These are phyloP conservation scores for Aureobasidium sp. DNA, from an alignment of 2,329 filamentous ascomycete genomes.

Conservation along the genomic window DNA sequence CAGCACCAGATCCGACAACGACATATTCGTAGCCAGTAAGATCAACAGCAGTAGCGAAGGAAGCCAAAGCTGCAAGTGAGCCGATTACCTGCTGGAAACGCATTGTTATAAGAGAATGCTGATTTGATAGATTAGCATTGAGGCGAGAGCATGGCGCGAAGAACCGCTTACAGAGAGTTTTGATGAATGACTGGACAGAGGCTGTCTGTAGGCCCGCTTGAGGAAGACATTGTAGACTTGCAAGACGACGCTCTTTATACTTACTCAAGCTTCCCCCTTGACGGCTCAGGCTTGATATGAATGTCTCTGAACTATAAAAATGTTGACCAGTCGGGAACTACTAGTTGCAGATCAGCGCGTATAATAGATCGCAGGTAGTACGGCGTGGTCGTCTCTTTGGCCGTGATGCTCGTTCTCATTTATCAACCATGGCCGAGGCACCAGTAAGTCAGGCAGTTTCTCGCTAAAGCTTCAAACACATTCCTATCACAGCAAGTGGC, in stretches of 20 bases:
- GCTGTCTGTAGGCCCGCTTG: slow-evolving; percentile 15
- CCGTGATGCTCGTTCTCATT: not conserved
- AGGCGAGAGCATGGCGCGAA: slow-evolving; percentile 8
- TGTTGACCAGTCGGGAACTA: not conserved
- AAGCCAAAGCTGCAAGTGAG: slow-evolving; percentile 16
- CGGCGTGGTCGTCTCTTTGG: slow-evolving; percentile 6
- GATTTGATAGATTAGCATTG: slow-evolving; percentile 6
- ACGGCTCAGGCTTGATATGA: slow-evolving; percentile 10
- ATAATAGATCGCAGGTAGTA: slow-evolving; percentile 1
- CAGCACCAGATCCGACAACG: slow-evolving; percentile 54
- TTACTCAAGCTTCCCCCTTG: slow-evolving; percentile 14
- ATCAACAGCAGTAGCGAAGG: slow-evolving; percentile 15
- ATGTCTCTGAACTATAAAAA: slow-evolving; percentile 5
- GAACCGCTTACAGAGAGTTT: slow-evolving; percentile 7
- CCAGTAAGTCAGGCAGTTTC: not conserved
- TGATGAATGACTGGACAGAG: slow-evolving; percentile 16
- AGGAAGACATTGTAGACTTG: slow-evolving; percentile 12
- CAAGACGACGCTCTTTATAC: slow-evolving; percentile 12
- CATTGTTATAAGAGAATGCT: slow-evolving; percentile 15
- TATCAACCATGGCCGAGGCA: not conserved
- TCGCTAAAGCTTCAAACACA: not conserved
- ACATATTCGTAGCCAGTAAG: slow-evolving; percentile 50
- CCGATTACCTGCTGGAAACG: slow-evolving; percentile 16
- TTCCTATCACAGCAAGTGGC: not conserved
- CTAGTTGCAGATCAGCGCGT: slow-evolving; percentile 16